A percentile compares a stretch with the other conserved stretches of the same genome.
These are phyloP conservation scores for Metschnikowia arizonensis DNA, from an alignment of 805 yeast species.

Conservation along the genomic window DNA sequence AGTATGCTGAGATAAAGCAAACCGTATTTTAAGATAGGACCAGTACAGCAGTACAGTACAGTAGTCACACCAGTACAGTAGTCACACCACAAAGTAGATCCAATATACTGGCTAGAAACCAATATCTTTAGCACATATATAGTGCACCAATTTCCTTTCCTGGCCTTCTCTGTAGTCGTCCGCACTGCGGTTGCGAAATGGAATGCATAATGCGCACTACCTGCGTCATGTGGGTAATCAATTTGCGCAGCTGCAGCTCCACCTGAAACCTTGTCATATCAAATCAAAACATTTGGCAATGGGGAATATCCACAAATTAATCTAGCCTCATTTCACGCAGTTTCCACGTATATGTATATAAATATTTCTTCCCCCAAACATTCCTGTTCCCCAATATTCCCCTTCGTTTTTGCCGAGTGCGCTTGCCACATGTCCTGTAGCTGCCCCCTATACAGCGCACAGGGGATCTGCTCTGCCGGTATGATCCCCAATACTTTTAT, in stretches of 20 bases:
- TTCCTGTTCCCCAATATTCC: neutral
- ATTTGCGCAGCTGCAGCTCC: neutral
- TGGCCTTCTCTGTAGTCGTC: neutral
- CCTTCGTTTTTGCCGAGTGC: neutral
- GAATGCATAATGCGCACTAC: neutral
- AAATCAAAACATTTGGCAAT: neutral
- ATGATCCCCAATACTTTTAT: neutral
- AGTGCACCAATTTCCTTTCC: neutral
- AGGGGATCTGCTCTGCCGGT: conserved; percentile 4
- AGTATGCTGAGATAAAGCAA: no score
- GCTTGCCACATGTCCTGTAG: conserved; percentile 6
- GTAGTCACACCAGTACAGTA: no score
- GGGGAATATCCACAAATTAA: neutral
- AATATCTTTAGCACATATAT: neutral
- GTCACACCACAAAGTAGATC: no score
- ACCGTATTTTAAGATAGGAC: no score
- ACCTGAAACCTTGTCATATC: neutral
- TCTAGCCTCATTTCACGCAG: neutral
- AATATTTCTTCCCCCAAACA: neutral
- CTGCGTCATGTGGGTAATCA: conserved; percentile 3
- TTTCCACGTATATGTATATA: no score
- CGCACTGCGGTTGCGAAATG: conserved; percentile 5
- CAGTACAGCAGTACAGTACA: no score
- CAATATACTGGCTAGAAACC: no score
- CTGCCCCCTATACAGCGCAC: conserved; percentile 5